Percentiles rank a stretch among this genome's conserved stretches.
These are phyloP conservation scores for Phytopythium aichiense DNA, from an alignment of 352 stramenopile species.

Conservation along the genomic window DNA sequence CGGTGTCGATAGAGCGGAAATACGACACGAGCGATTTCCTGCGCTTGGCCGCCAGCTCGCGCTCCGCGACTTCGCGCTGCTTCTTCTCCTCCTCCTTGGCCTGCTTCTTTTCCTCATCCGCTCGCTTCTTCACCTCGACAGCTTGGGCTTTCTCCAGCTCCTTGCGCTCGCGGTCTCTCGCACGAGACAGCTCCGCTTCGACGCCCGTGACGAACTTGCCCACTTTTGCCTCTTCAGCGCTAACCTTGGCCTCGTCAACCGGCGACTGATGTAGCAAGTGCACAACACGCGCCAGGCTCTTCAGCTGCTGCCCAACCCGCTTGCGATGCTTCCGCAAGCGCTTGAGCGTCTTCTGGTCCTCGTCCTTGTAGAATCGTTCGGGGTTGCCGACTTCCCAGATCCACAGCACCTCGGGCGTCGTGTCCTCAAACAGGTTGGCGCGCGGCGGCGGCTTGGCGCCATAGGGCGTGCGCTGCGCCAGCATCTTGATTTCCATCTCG, in stretches of 20 bases:
- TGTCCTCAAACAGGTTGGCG: slow-evolving; percentile 82
- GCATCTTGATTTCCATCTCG: slow-evolving; percentile 88
- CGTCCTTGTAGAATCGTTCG: slow-evolving; percentile 65
- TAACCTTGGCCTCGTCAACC: slow-evolving; percentile 77
- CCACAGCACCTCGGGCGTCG: slow-evolving; percentile 66
- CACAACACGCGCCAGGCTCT: slow-evolving; percentile 59
- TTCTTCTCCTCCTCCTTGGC: slow-evolving; percentile 63
- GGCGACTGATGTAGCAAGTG: slow-evolving; percentile 60
- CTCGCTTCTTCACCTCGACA: slow-evolving; percentile 52
- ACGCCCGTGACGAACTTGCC: slow-evolving; percentile 66
- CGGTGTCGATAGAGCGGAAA: slow-evolving; percentile 46
- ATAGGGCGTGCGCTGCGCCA: slow-evolving; percentile 73
- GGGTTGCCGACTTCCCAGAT: slow-evolving; percentile 79
- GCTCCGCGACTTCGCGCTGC: slow-evolving; percentile 52
- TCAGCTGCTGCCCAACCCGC: slow-evolving; percentile 64
- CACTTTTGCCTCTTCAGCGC: slow-evolving; percentile 75
- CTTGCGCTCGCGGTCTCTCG: slow-evolving; percentile 47
- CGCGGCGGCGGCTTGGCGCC: slow-evolving; percentile 52
- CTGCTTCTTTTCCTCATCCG: slow-evolving; percentile 50
- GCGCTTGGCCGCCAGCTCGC: slow-evolving; percentile 43
- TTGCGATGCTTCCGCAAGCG: slow-evolving; percentile 79
- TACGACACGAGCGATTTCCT: slow-evolving; percentile 65
- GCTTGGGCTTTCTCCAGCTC: slow-evolving; percentile 53
- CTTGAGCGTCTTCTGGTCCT: slow-evolving; percentile 72
- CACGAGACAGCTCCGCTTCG: slow-evolving; percentile 60